phyloP scores from a whole-genome alignment of 805 yeast species.

The Metschnikowia noctiluminum region DNA sequence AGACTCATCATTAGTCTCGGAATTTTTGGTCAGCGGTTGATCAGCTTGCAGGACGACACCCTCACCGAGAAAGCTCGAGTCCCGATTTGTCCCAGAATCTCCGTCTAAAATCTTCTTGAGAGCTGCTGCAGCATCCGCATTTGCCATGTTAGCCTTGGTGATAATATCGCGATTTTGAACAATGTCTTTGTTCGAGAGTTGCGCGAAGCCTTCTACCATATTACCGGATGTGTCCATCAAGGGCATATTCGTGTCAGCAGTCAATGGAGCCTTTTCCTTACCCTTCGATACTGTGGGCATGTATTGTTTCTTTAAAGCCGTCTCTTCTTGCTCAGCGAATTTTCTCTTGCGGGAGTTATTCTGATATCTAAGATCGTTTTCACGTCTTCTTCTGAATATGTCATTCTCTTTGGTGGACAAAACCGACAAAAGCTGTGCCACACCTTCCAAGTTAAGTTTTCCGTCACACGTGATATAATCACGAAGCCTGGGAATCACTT shows the following conservation, averaged over 20 bases:
- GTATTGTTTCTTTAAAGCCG: slow-evolving; percentile 41
- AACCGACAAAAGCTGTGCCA: slow-evolving; percentile 62
- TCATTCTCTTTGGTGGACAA: slow-evolving; percentile 74
- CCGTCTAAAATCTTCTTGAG: slow-evolving; percentile 40
- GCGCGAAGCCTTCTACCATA: slow-evolving; percentile 59
- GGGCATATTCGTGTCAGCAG: slow-evolving; percentile 70
- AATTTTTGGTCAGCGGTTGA: slow-evolving; percentile 22
- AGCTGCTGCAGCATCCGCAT: slow-evolving; percentile 63
- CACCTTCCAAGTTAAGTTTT: slow-evolving; percentile 66
- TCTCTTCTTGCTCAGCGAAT: slow-evolving; percentile 44
- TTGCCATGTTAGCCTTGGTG: slow-evolving; percentile 69
- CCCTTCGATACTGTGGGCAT: slow-evolving; percentile 62
- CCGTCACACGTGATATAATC: slow-evolving; percentile 93
- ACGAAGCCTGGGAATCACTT: slow-evolving; percentile 57
- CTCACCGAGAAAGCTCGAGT: slow-evolving; percentile 33
- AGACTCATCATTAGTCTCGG: slow-evolving; percentile 16
- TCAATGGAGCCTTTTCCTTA: slow-evolving; percentile 70
- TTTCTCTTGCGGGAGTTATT: slow-evolving; percentile 62
- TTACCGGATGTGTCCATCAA: slow-evolving; percentile 74
- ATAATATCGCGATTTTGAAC: slow-evolving; percentile 60
- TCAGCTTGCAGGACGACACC: slow-evolving; percentile 18
- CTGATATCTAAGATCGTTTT: slow-evolving; percentile 65
- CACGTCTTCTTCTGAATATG: slow-evolving; percentile 68
- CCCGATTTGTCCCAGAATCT: slow-evolving; percentile 16
- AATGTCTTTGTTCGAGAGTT: slow-evolving; percentile 66